Evolutionary conservation across 2,329 filamentous ascomycete species (phyloP), one percentile per base, ranked within the genome.

Genomic region (Aspergillus thermomutatus): DNA sequence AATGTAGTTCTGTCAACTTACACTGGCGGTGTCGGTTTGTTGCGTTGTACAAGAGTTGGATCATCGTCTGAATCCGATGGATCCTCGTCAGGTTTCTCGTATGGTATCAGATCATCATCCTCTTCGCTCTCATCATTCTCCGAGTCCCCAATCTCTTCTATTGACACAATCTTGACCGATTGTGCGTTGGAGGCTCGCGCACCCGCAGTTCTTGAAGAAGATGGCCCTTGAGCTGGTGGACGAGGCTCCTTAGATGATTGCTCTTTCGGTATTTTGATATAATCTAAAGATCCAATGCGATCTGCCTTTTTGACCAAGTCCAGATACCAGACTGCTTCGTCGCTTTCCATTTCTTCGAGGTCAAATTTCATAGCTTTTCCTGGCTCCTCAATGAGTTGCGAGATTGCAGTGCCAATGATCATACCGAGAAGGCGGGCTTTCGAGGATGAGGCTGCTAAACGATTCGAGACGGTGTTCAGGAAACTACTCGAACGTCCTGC

Each of bases 41-140:
- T 87, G 14, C 92, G 84, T 56, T 89, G 87, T 49, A 97, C 83
- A 19, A 96, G 79, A 0, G 92, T 96, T 4, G 94, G 88, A 65
- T 99, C 95, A 40, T 97, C 92, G 56, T 97, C 92, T 0, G 91
- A 93, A 69, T 99, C 94, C 69, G 95, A 91, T 0, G 86, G 83
- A 64, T 99, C 94, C 1, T 90, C 92, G 66, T 91, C 90, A 0
- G 91, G 91, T 71, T 96, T 97, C 14, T 84, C 83, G 64, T 97
- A 96, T 0, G 90, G 84, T 2, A 85, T 79, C 1, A 97, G 78
- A 58, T 90, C 89, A 17, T 87, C 84, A 31, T 86, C 83, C 48
- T 80, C 81, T 11, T 78, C 77, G 23, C 82, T 78, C 31, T 81
- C 78, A 7, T 60, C 65, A 23, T 57, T 61, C 21, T 80, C 76